Evolutionary conservation across 2,329 filamentous ascomycete genomes (phyloP).

Genomic region (Zalaria obscura): DNA sequence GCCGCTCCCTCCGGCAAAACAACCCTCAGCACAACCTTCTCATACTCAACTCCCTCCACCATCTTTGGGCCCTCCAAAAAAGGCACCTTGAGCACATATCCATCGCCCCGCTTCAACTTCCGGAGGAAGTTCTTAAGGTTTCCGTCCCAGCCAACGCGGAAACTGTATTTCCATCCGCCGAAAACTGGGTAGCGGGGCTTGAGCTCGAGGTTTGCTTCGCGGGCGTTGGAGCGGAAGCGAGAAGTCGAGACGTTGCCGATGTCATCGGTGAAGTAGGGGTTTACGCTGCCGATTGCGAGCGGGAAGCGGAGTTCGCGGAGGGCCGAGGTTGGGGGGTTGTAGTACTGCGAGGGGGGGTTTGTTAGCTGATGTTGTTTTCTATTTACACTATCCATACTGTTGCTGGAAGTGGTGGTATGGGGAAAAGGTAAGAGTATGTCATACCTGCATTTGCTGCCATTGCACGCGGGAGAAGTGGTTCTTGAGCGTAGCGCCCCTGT

Average conservation of each 20-base stretch:
- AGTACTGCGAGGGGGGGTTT: conserved; percentile 33
- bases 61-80: conserved; percentile 88
- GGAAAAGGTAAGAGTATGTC: conserved; percentile 8
- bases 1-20: conserved; percentile 83
- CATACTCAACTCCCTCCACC: conserved; percentile 73
- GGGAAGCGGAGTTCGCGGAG: conserved; percentile 72
- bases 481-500: conserved; percentile 63
- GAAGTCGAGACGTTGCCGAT: conserved; percentile 97
- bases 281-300: conserved; percentile 62
- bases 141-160: conserved; percentile 91
- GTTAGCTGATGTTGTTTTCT: too few relatives aligned
- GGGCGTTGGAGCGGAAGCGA: conserved; percentile 58
- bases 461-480: conserved; percentile 36
- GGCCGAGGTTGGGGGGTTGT: conserved; percentile 62
- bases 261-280: conserved; percentile 89
- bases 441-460: conserved; percentile 25
- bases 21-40: conserved; percentile 63
- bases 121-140: conserved; percentile 66
- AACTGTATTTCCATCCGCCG: conserved; percentile 96
- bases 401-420: too few relatives aligned
- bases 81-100: conserved; percentile 78
- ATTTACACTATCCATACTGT: too few relatives aligned
- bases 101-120: conserved; percentile 44
- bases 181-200: conserved; percentile 95
- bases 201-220: conserved; percentile 61